Base-by-base conservation (phyloP, 768 basidiomycete species). In the Macrolepiota albuminosa region DNA sequence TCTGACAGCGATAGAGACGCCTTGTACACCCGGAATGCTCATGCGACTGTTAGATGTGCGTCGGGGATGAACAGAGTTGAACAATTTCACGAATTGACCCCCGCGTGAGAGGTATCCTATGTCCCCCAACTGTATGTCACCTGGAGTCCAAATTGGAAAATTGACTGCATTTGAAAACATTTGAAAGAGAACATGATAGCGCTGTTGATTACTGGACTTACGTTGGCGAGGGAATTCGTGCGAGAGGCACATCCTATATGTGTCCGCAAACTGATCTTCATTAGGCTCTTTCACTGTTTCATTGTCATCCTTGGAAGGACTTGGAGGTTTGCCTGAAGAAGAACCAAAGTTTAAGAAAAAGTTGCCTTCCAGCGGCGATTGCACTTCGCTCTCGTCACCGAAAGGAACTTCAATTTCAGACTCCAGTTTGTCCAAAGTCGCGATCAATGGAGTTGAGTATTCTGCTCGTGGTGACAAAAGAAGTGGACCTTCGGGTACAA, bases 221-320 rank as follows among this genome's bases (percentile, higher is more conserved):
- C 61, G 49, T 24, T 59, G 58, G 37, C 54, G 61, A 39, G 61
- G 61, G 26, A 59, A 63, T 48, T 59, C 58, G 46, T 63, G 61
- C 16, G 61, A 63, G 21, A 63, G 58, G 21, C 61, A 63, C n/a
- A 48, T 54, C 10, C 61, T 21, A 34, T 59, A 62, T 4, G 61
- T 59, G 39, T 37, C n/a, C 33, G 54, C 61, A 16, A 59, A 59
- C 16, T 42, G 54, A 29, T 57, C 45, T 6, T 63, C 54, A n/a
- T 53, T 42, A 9, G 9, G 18, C 4, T 48, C 58, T 21, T 54
- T 56, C 37, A 59, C 31, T 6, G 58, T 57, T 33, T 16, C 48
- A 24, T 59, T 45, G 3, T 37, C 61, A 18, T 55, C 49, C 8
- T 59, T n/a, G 16, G 54, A 10, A 26, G 54, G 53, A n/a, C 39